Evolutionary conservation across 164 flowering plant species (phyloP).

Genomic region (Cinnamomum micranthum): DNA sequence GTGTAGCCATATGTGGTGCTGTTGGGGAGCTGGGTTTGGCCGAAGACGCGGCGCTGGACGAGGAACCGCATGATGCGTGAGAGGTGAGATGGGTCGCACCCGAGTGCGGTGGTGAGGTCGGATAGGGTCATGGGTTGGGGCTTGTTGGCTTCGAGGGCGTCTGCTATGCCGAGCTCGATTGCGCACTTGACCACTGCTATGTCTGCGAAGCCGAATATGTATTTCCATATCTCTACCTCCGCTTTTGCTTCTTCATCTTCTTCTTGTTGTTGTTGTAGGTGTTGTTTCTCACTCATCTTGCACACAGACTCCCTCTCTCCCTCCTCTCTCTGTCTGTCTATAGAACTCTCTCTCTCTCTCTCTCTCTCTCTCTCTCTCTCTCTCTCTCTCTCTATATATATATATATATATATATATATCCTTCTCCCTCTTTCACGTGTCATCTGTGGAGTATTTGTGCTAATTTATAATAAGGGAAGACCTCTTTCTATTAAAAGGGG

Average conservation of each 20-base stretch:
- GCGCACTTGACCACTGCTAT: not conserved
- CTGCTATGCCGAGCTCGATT: conserved; percentile 5
- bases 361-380: not conserved
- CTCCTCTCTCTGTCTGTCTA: too few relatives aligned
- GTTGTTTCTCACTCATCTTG: not conserved
- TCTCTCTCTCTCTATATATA: too few relatives aligned
- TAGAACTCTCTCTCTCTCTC: not conserved
- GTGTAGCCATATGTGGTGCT: not conserved
- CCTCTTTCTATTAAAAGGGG: too few relatives aligned
- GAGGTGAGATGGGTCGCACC: not conserved
- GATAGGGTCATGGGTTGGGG: not conserved
- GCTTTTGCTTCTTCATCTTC: conserved; percentile 14
- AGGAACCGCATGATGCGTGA: conserved; percentile 7
- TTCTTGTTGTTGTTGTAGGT: not conserved
- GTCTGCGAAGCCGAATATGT: conserved; percentile 4
- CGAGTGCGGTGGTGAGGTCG: not conserved
- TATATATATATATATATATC: too few relatives aligned
- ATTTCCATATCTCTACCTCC: conserved; percentile 3
- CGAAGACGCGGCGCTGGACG: conserved; percentile 6
- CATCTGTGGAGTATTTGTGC: too few relatives aligned
- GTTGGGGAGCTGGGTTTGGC: not conserved
- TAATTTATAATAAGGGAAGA: too few relatives aligned
- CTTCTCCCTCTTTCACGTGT: too few relatives aligned
- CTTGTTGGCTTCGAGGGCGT: not conserved
- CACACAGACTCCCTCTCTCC: not conserved